These are phyloP conservation scores for Melanogaster broomeanus DNA, from an alignment of 768 basidiomycete species.

Conservation along the genomic window DNA sequence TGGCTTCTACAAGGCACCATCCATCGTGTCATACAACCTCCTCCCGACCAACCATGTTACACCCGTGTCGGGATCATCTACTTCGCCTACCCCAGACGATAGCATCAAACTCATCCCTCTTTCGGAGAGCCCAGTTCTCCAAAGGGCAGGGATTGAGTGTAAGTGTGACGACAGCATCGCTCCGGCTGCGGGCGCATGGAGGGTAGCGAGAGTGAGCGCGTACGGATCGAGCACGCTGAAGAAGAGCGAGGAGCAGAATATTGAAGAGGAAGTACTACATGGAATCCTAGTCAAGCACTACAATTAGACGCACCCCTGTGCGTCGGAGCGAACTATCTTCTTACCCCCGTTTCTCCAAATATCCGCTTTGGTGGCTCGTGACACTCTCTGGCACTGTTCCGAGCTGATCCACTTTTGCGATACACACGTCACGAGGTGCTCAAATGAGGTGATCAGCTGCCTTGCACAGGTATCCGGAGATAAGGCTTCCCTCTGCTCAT, in stretches of 20 bases:
- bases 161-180: constrained; percentile 38
- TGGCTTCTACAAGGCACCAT: constrained; percentile 56
- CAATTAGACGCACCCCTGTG: constrained; percentile 32
- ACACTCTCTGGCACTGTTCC: no score
- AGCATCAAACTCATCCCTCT: constrained; percentile 45
- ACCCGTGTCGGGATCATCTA: constrained; percentile 57
- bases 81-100: constrained; percentile 52
- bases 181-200: constrained; percentile 51
- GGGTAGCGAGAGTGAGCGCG: constrained; percentile 46
- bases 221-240: constrained; percentile 49
- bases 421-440: no score
- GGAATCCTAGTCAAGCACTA: constrained; percentile 57
- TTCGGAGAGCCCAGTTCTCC: constrained; percentile 47
- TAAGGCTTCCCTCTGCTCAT: no score
- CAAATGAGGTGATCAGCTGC: neutral
- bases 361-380: neutral
- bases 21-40: constrained; percentile 59
- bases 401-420: no score
- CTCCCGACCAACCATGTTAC: constrained; percentile 46
- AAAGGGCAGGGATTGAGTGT: constrained; percentile 38
- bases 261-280: constrained; percentile 43
- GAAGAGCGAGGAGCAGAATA: constrained; percentile 36
- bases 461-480: neutral
- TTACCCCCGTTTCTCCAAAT: no score
- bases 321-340: no score